A percentile compares a stretch with the other conserved stretches of the same genome.
phyloP scores from a whole-genome alignment of 306 rosid genomes.

The barrel medic (Medicago truncatula) region MtrunA17r5.0-ANR NC_053044.1:56246001-56246500 shows the following conservation, averaged over 20 bases:
- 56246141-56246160: slow-evolving; percentile 64
- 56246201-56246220: slow-evolving; percentile 13
- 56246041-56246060: neutral
- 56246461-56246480: too few relatives aligned
- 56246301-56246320: neutral
- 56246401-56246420: too few relatives aligned
- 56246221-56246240: neutral
- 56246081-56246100: slow-evolving; percentile 38
- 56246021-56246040: slow-evolving; percentile 11
- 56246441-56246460: too few relatives aligned
- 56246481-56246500: too few relatives aligned
- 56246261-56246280: neutral
- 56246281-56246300: neutral
- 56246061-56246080: neutral
- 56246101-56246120: neutral
- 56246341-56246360: too few relatives aligned
- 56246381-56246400: too few relatives aligned
- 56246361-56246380: too few relatives aligned
- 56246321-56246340: too few relatives aligned
- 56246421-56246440: too few relatives aligned
- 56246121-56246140: slow-evolving; percentile 40
- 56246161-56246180: slow-evolving; percentile 32
- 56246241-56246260: neutral
- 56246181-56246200: neutral
- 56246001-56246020: slow-evolving; percentile 30